These are phyloP conservation scores for Bisporella sp. DNA, from an alignment of 2,329 filamentous ascomycete species.

Conservation along the genomic window DNA sequence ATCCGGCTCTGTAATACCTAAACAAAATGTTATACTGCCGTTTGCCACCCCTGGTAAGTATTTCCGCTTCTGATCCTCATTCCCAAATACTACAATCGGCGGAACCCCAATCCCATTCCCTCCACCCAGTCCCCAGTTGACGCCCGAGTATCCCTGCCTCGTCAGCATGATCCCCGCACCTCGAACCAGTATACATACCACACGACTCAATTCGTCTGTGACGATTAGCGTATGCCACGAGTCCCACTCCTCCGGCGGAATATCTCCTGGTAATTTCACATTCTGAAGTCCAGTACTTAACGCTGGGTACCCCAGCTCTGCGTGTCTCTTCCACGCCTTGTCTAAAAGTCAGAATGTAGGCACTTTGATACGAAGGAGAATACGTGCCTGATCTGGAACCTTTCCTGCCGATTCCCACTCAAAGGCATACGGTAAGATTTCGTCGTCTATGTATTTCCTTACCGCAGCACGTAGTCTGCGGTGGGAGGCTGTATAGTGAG, in stretches of 20 bases:
- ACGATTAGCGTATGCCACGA: conserved; percentile 49
- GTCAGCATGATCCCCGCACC: conserved; percentile 3
- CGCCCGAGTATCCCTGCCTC: conserved; percentile 43
- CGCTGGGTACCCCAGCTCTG: conserved; percentile 26
- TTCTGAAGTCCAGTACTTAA: conserved; percentile 32
- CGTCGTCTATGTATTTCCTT: conserved; percentile 50
- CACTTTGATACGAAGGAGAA: conserved; percentile 4
- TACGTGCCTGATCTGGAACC: conserved; percentile 37
- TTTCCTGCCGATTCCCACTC: conserved; percentile 57
- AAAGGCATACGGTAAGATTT: conserved; percentile 49
- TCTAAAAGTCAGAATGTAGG: neutral
- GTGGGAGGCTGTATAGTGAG: conserved; percentile 59
- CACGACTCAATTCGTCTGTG: conserved; percentile 46
- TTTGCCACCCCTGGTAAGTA: conserved; percentile 54
- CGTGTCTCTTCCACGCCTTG: conserved; percentile 23
- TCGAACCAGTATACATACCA: conserved; percentile 22
- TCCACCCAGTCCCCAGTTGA: conserved; percentile 50
- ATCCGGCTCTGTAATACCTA: conserved; percentile 59
- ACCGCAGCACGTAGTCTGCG: conserved; percentile 48
- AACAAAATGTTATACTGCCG: conserved; percentile 53
- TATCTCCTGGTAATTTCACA: conserved; percentile 35
- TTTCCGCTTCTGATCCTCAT: conserved; percentile 46
- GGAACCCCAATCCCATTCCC: conserved; percentile 57
- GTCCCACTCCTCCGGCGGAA: conserved; percentile 43
- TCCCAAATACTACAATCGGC: conserved; percentile 57